phyloP scores from a whole-genome alignment of 1,284 basidiomycete species.

The Porodaedalea pini region DNA sequence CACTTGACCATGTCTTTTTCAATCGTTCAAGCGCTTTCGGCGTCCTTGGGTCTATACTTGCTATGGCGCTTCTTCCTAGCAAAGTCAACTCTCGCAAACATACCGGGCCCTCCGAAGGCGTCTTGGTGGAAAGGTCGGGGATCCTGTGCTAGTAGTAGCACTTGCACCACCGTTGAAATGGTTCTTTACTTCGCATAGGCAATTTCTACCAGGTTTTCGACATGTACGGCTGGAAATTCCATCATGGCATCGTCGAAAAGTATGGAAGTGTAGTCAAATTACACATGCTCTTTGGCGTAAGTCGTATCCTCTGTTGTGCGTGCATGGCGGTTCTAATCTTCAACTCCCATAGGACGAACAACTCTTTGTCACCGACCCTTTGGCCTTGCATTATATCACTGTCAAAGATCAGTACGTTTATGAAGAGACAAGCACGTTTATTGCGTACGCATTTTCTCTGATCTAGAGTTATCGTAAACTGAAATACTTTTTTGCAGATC shows the following conservation, averaged over 20 bases:
- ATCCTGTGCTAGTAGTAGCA: neutral
- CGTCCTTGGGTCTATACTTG: neutral
- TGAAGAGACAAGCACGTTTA: slow-evolving; percentile 22
- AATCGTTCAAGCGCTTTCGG: neutral
- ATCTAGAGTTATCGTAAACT: neutral
- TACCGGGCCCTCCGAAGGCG: slow-evolving; percentile 13
- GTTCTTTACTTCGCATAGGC: neutral
- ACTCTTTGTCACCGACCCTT: slow-evolving; percentile 28
- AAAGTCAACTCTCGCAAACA: slow-evolving; percentile 6
- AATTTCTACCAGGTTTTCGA: slow-evolving; percentile 17
- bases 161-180: neutral
- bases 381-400: slow-evolving; percentile 27
- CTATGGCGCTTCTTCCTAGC: slow-evolving; percentile 7
- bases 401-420: slow-evolving; percentile 29
- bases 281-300: slow-evolving; percentile 35
- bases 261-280: slow-evolving; percentile 36
- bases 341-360: slow-evolving; percentile 24
- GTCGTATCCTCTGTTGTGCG: too few species aligned
- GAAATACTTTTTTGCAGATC: slow-evolving; percentile 2
- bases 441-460: slow-evolving; percentile 1
- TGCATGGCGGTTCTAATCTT: too few species aligned
- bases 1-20: neutral
- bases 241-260: slow-evolving; percentile 23
- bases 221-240: slow-evolving; percentile 19
- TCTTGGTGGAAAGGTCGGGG: slow-evolving; percentile 17